Evolutionary conservation across 495 filamentous ascomycete species (phyloP).

Genomic region (Hyaloscypha finlandica): DNA sequence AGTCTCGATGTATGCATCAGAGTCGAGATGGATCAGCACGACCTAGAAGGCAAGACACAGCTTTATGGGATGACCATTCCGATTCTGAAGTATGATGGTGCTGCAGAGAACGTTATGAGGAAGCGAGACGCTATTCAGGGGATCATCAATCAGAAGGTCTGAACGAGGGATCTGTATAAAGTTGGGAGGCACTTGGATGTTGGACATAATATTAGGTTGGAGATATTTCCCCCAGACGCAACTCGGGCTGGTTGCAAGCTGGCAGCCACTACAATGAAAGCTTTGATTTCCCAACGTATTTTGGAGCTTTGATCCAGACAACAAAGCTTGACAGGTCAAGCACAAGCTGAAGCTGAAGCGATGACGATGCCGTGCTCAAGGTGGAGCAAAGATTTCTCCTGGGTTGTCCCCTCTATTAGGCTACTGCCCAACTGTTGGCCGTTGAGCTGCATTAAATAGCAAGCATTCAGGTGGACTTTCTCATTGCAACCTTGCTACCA

Average conservation of each 20-base stretch:
- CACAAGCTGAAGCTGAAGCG: too few relatives aligned
- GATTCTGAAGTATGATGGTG: slow-evolving; percentile 34
- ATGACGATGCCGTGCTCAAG: too few relatives aligned
- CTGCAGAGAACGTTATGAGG: slow-evolving; percentile 18
- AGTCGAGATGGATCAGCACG: slow-evolving; percentile 71
- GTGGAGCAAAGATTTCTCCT: too few relatives aligned
- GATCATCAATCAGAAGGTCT: slow-evolving; percentile 15
- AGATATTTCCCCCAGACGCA: background rate
- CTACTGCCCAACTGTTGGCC: too few relatives aligned
- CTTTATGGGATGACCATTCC: slow-evolving; percentile 69
- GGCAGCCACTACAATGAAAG: background rate
- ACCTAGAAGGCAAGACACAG: slow-evolving; percentile 61
- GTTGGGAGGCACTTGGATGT: too few relatives aligned
- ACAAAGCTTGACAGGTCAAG: too few relatives aligned
- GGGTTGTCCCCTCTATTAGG: too few relatives aligned
- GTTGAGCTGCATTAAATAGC: too few relatives aligned
- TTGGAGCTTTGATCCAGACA: too few relatives aligned
- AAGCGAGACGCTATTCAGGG: slow-evolving; percentile 23
- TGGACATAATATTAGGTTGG: slow-evolving; percentile 9
- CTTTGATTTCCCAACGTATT: background rate
- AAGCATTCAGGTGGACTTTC: too few relatives aligned
- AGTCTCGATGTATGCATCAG: slow-evolving; percentile 67
- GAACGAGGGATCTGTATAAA: background rate
- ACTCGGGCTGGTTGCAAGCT: background rate
- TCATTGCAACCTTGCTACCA: too few relatives aligned